Percentiles rank a stretch among this genome's conserved stretches.
These are phyloP conservation scores for Astrothelium subdiscretum DNA, from an alignment of 495 filamentous ascomycete species.

Conservation along the genomic window DNA sequence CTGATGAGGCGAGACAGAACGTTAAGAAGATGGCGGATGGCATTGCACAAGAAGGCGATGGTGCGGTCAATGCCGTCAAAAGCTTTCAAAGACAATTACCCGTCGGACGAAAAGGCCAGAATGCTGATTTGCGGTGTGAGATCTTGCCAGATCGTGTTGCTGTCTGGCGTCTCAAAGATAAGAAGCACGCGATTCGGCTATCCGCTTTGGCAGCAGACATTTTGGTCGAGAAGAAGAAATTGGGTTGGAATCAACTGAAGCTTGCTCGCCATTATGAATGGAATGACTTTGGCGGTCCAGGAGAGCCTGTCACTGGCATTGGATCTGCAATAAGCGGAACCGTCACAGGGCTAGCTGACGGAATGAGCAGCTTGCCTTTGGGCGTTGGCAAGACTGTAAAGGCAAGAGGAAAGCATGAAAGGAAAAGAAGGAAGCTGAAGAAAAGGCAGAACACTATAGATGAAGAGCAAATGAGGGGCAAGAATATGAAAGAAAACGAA, in stretches of 20 bases:
- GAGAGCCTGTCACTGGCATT: slow-evolving; percentile 58
- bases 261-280: slow-evolving; percentile 58
- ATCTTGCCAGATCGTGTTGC: slow-evolving; percentile 54
- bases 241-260: slow-evolving; percentile 54
- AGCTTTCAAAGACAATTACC: slow-evolving; percentile 57
- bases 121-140: slow-evolving; percentile 54
- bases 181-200: slow-evolving; percentile 43
- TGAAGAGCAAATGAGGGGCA: slow-evolving; percentile 8
- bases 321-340: slow-evolving; percentile 44
- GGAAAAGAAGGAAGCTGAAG: slow-evolving; percentile 32
- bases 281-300: slow-evolving; percentile 71
- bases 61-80: slow-evolving; percentile 58
- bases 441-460: slow-evolving; percentile 7
- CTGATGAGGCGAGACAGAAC: slow-evolving; percentile 41
- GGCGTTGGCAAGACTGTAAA: slow-evolving; percentile 42
- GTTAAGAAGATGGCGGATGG: slow-evolving; percentile 47
- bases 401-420: slow-evolving; percentile 33
- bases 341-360: slow-evolving; percentile 41
- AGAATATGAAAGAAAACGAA: neutral
- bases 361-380: slow-evolving; percentile 48
- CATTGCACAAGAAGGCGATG: slow-evolving; percentile 60
- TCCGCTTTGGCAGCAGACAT: slow-evolving; percentile 57
- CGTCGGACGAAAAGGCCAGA: slow-evolving; percentile 30
- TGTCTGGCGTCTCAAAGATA: slow-evolving; percentile 47
- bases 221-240: slow-evolving; percentile 42